Evolutionary conservation across 768 basidiomycete genomes (phyloP), one percentile per base, ranked within the genome.

Genomic region (Jaapia argillacea): DNA sequence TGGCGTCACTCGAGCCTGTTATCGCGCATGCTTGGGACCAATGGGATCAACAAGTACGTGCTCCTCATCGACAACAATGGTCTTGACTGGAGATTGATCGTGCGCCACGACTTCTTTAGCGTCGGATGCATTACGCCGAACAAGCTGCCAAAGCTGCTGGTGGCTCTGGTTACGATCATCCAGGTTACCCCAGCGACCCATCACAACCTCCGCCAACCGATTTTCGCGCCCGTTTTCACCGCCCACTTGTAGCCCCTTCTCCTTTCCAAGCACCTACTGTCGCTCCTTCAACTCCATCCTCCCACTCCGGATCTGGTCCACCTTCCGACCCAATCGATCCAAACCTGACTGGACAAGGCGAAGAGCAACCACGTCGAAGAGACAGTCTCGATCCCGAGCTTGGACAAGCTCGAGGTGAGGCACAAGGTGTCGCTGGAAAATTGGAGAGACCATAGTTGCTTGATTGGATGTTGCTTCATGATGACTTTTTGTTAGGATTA

Each of bases 21-120:
- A 81, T 90, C 37, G 85, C 87, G 4, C 79, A 83, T 36, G 85
- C 85, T 14, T 90, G 85, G 74, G 87, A 90, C 45, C 80, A 83
- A 31, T 90, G 87, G 87, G 81, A 89, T 53, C 76, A 79, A 51
- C 80, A 81, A 59, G 85, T 87, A 55, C 45, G 74, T n/a, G n/a
- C 58, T 23, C 25, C n/a, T 27, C 14, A 23, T 35, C 24, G 24
- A 40, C 24, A 26, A 21, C 26, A 7, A 33, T 10, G 10, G 31
- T 33, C 10, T 10, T 16, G 31, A 33, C 18, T 26, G 20, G 24
- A n/a, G 16, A 22, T 43, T 18, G 36, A 45, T 45, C 33, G 45
- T n/a, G n/a, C n/a, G n/a, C n/a, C 41, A 47, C 26, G 5, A 44
- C 48, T 14, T 16, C 5, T 39, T 23, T 25, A 75, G 74, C 69